A percentile compares a stretch with the other conserved stretches of the same genome.
Evolutionary conservation across 768 basidiomycete species (phyloP).

Genomic region (Saitozyma sp.): DNA sequence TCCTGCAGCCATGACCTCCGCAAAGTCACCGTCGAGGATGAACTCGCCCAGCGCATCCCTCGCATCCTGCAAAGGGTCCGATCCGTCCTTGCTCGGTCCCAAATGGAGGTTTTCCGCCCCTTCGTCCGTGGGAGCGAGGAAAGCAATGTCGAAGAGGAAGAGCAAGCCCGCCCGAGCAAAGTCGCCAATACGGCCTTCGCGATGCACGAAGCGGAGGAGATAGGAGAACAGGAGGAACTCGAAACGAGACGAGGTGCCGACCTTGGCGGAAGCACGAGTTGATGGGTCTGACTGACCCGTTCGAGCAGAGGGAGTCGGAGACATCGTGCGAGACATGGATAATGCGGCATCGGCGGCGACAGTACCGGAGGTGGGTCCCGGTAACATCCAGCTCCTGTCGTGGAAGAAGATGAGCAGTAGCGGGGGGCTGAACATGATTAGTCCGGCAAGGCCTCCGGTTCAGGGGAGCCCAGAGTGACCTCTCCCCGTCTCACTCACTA

Average conservation of each 20-base stretch:
- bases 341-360: conserved; percentile 8
- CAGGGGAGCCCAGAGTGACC: conserved; percentile 22
- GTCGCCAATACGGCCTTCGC: conserved; percentile 90
- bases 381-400: conserved; percentile 69
- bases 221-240: conserved; percentile 96
- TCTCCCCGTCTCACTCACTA: conserved; percentile 21
- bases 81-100: conserved; percentile 17
- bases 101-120: conserved; percentile 24
- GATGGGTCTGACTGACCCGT: conserved; percentile 61
- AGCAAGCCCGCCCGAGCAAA: conserved; percentile 86
- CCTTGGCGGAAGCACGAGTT: conserved; percentile 34
- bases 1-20: conserved; percentile 93
- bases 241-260: conserved; percentile 61
- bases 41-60: conserved; percentile 86
- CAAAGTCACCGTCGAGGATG: conserved; percentile 94
- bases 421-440: conserved; percentile 59
- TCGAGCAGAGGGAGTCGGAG: conserved; percentile 65
- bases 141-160: conserved; percentile 94
- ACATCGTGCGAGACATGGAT: conserved; percentile 48
- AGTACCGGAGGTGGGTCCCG: conserved; percentile 13
- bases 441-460: conserved; percentile 47
- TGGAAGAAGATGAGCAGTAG: conserved; percentile 97
- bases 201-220: conserved; percentile 88
- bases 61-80: conserved; percentile 78
- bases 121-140: conserved; percentile 27